Percentiles rank a stretch among this genome's conserved stretches.
Conservation (phyloP, 2,329 filamentous ascomycete genomes). For the Pseudogymnoascus sp. region DNA sequence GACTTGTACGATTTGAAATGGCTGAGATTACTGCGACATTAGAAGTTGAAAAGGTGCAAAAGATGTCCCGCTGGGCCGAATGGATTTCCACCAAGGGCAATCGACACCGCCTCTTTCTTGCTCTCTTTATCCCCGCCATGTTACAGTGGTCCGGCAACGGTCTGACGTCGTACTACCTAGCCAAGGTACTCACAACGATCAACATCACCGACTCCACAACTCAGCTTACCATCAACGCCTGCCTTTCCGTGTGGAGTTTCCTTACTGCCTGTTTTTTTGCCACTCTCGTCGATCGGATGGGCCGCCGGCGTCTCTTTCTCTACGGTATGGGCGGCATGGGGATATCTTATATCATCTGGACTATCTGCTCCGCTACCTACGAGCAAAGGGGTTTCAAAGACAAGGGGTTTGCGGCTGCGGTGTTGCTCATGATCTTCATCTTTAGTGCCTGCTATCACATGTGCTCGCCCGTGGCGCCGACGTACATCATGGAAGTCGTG, state of each 20-base stretch:
- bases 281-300: conserved; percentile 32
- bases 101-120: conserved; percentile 13
- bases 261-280: conserved; percentile 17
- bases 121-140: conserved; percentile 11
- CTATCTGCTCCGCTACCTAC: conserved; percentile 33
- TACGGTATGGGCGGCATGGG: conserved; percentile 27
- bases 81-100: conserved; percentile 11
- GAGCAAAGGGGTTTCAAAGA: conserved; percentile 26
- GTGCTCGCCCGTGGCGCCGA: conserved; percentile 35
- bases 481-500: conserved; percentile 39
- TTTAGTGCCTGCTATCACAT: conserved; percentile 25
- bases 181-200: conserved; percentile 22
- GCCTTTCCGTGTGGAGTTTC: conserved; percentile 26
- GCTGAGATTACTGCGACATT: conserved; percentile 29
- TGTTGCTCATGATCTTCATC: conserved; percentile 30
- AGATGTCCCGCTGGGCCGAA: conserved; percentile 21
- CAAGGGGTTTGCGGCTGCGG: conserved; percentile 23
- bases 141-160: conserved; percentile 14
- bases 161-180: conserved; percentile 30
- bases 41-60: conserved; percentile 32
- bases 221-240: conserved; percentile 26
- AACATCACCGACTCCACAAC: conserved; percentile 16
- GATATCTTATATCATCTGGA: conserved; percentile 28
- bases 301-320: conserved; percentile 42
- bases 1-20: conserved; percentile 25